A percentile compares a stretch with the other conserved stretches of the same genome.
These are phyloP conservation scores for Lactarius hengduanensis DNA, from an alignment of 768 basidiomycete genomes.

Conservation along the genomic window DNA sequence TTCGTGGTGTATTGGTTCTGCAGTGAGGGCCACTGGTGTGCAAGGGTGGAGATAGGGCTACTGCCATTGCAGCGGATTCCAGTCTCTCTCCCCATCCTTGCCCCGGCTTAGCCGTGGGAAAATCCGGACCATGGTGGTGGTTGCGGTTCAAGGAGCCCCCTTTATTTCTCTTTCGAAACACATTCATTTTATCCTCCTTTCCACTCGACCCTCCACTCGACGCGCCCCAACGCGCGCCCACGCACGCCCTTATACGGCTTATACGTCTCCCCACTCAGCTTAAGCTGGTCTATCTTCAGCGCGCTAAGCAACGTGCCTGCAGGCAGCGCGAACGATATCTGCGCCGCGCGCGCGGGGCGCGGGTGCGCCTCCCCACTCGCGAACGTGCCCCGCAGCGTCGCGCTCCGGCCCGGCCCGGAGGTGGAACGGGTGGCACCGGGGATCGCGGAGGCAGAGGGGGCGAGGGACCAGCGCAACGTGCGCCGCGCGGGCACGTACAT, in stretches of 20 bases:
- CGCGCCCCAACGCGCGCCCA: conserved; percentile 58
- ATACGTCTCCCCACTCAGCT: conserved; percentile 73
- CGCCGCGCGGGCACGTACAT: conserved; percentile 60
- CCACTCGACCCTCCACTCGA: conserved; percentile 54
- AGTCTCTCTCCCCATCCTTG: too few species aligned
- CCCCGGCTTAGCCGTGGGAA: too few species aligned
- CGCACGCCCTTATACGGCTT: conserved; percentile 93
- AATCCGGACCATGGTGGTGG: too few species aligned
- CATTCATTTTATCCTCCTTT: conserved; percentile 3
- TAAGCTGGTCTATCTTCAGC: conserved; percentile 83
- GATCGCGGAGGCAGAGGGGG: conserved; percentile 40
- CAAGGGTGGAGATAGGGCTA: too few species aligned
- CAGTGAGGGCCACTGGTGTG: too few species aligned
- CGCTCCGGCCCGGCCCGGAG: conserved; percentile 57
- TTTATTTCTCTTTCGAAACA: too few species aligned
- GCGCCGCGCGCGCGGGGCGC: conserved; percentile 73
- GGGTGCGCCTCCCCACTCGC: conserved; percentile 42
- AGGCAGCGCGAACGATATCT: conserved; percentile 68
- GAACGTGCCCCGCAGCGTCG: conserved; percentile 70
- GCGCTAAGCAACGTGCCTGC: conserved; percentile 66
- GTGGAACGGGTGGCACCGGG: conserved; percentile 44
- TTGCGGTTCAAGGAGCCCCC: too few species aligned
- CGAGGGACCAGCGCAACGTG: conserved; percentile 78
- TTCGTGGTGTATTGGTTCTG: too few species aligned
- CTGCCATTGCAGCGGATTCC: too few species aligned